Evolutionary conservation across 1,284 basidiomycete genomes (phyloP), one percentile per base, ranked within the genome.

Genomic region (Ceratobasidium papillatum): DNA sequence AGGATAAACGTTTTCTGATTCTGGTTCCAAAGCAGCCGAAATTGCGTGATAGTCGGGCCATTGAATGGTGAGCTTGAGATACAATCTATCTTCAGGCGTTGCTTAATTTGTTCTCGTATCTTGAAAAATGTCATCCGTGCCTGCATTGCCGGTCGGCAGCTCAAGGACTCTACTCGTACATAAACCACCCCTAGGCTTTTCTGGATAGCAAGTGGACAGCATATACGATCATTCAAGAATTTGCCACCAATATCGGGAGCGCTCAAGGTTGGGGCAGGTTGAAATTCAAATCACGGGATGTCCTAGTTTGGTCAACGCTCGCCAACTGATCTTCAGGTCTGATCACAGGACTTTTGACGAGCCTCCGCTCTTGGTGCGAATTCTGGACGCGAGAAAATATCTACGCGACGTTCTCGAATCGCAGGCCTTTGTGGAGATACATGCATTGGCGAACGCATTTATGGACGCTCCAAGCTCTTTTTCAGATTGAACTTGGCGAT

Each of bases 241-340:
- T 68, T 30, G 51, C 65, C 30, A 56, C 32, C 49, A 49, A 68
- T 68, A 27, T 68, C 49, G 34, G 64, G 65, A 68, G 65, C 63
- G 63, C 51, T 36, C 12, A 68, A 41, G 32, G 34, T 68, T 43
- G 65, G 65, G 65, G 61, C 61, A 19, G 30, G 32, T 49, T 19
- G 4, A 65, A 65, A 56, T 68, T 68, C 30, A 34, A 56, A 68
- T 68, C 49, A 68, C 34, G 65, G 47, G 49, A 56, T 32, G 49
- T 30, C 51, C 65, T 43, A 34, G 51, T 52, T 68, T 68, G 65
- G 65, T 68, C 65, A 41, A 47, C 56, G 65, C 65, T 68, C 65
- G 2, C 30, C 45, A 68, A 68, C 32, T 68, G 65, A 68, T 68
- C 65, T 68, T 54, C 65, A 68, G 65, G 65, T 38, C 45, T 56